Conservation (phyloP, 495 filamentous ascomycete species). For the Niebla homalea region DNA sequence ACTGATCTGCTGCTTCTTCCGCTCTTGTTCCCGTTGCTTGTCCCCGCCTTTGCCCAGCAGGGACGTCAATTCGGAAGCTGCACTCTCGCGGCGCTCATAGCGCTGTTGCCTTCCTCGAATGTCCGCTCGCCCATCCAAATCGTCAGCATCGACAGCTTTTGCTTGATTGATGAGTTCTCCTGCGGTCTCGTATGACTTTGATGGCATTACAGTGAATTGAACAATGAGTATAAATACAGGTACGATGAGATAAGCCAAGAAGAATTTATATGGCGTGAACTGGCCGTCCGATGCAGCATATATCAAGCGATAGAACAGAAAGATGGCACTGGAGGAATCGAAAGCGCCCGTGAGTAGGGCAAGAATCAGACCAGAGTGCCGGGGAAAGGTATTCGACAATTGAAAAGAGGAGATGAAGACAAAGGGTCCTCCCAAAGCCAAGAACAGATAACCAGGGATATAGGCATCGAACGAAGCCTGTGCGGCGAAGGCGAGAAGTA, state of each 20-base stretch:
- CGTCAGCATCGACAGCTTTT: constrained; percentile 48
- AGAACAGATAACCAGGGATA: constrained; percentile 48
- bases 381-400: constrained; percentile 57
- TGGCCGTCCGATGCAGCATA: constrained; percentile 37
- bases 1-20: constrained; percentile 44
- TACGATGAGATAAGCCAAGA: constrained; percentile 47
- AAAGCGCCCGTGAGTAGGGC: constrained; percentile 59
- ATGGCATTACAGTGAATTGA: constrained; percentile 48
- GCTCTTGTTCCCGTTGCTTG: constrained; percentile 34
- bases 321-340: constrained; percentile 56
- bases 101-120: constrained; percentile 42
- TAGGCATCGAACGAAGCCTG: constrained; percentile 48
- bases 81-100: constrained; percentile 47
- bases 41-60: constrained; percentile 47
- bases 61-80: constrained; percentile 60
- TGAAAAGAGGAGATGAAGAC: constrained; percentile 61
- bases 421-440: constrained; percentile 54
- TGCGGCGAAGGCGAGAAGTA: constrained; percentile 46
- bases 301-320: constrained; percentile 48
- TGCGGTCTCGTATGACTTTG: constrained; percentile 45
- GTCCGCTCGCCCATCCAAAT: constrained; percentile 24
- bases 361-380: constrained; percentile 50
- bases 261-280: constrained; percentile 50
- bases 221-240: constrained; percentile 42
- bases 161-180: constrained; percentile 52